Conservation (phyloP, 2,329 filamentous ascomycete species). For the Fusarium pseudoanthophilum region DNA sequence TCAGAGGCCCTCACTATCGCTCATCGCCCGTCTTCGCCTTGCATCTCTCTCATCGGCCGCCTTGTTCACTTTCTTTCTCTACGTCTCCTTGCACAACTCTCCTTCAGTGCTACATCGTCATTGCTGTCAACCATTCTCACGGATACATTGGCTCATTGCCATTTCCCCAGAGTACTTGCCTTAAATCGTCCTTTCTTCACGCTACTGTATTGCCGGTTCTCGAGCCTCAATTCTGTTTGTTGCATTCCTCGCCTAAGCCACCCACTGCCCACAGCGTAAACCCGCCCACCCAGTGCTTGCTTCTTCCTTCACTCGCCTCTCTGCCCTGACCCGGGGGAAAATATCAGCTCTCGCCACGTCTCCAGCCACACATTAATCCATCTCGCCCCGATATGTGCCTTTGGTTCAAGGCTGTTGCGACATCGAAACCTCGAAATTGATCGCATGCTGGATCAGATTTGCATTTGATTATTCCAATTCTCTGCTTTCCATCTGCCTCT, state of each 20-base stretch:
- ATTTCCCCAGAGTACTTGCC: constrained; percentile 12
- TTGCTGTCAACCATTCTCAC: constrained; percentile 29
- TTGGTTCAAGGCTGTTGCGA: constrained; percentile 43
- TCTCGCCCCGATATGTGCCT: constrained; percentile 51
- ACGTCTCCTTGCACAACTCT: constrained; percentile 35
- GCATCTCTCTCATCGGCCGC: constrained; percentile 41
- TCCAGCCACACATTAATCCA: constrained; percentile 55
- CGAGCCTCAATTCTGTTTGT: constrained; percentile 39
- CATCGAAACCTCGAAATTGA: constrained; percentile 39
- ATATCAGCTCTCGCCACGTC: constrained; percentile 57
- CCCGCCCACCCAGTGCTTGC: constrained; percentile 33
- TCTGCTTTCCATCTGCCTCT: constrained; percentile 43
- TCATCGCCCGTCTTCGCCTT: constrained; percentile 41
- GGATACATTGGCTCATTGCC: constrained; percentile 24
- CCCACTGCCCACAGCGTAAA: constrained; percentile 37
- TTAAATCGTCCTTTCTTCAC: constrained; percentile 24
- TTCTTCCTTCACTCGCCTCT: constrained; percentile 37
- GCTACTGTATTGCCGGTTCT: constrained; percentile 20
- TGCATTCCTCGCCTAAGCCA: constrained; percentile 39
- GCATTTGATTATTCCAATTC: constrained; percentile 34
- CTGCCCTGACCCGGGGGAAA: constrained; percentile 40
- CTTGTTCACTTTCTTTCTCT: constrained; percentile 36
- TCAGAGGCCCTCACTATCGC: constrained; percentile 39
- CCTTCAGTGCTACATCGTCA: constrained; percentile 33
- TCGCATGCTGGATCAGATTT: constrained; percentile 35